Evolutionary conservation across 495 filamentous ascomycete species (phyloP), one percentile per base, ranked within the genome.

Genomic region (Amniculicola lignicola): DNA sequence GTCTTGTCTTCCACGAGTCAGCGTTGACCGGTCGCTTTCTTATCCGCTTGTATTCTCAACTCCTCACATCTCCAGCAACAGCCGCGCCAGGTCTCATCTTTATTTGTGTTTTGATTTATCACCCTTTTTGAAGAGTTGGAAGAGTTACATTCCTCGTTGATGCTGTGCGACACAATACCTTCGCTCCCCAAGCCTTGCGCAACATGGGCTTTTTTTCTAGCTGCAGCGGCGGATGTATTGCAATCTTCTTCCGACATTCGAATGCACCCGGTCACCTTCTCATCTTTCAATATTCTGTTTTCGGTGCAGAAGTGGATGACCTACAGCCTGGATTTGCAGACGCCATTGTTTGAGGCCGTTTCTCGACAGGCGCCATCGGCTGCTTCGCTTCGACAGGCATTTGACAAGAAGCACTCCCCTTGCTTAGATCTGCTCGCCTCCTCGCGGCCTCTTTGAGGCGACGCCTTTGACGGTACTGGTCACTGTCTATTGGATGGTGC

Each of bases 331-430:
- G 36, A 28, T 2, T 23, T 11, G 11, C n/a, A 33, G 7, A n/a
- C 51, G 45, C 58, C 45, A 50, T 44, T 27, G 58, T 56, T 61
- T 61, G 43, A 54, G 48, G 48, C 18, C 45, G 51, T 61, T 55
- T 44, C 58, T 61, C 58, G 44, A 61, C 51, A 55, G 45, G 23
- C 39, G 58, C 51, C 51, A 50, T 51, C 10, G 37, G 37, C 9
- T 19, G 9, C 9, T 12, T 22, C 22, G 12, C 36, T 11, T 11
- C 14, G 25, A 42, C 42, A 54, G 45, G 29, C 41, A 44, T 29
- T 54, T 44, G 50, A 51, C 43, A 56, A 48, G 45, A 50, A 27
- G 1, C 14, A 25, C 45, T 50, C 56, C 58, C 58, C 58, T 54
- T 61, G 58, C 51, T 51, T 23, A 25, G 22, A 1, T 50, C 38